A percentile compares a stretch with the other conserved stretches of the same genome.
Evolutionary conservation across 2,329 filamentous ascomycete species (phyloP).

Genomic region (Trichoderma breve): DNA sequence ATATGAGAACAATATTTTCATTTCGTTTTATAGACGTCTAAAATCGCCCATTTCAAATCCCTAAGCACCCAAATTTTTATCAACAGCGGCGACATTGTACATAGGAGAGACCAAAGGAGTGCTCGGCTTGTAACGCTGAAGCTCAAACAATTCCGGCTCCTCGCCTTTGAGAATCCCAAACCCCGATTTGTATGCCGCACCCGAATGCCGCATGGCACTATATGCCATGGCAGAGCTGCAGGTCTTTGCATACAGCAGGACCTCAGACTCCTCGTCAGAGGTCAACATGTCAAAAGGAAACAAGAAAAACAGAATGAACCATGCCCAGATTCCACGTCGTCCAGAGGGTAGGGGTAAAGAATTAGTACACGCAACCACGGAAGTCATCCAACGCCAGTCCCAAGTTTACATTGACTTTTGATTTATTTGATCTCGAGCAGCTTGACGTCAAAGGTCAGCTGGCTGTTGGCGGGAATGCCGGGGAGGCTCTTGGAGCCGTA

Average conservation of each 20-base stretch:
- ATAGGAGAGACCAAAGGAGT: constrained; percentile 21
- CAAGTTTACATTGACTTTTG: constrained; percentile 1
- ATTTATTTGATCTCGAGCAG: constrained; percentile 77
- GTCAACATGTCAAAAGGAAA: constrained; percentile 30
- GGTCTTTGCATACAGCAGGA: constrained; percentile 31
- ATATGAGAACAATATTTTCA: not conserved
- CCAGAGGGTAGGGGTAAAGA: not conserved
- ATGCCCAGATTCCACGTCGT: constrained; percentile 6
- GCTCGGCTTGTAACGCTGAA: constrained; percentile 47
- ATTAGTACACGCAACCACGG: constrained; percentile 20
- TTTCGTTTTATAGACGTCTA: constrained; percentile 22
- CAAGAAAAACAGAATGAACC: constrained; percentile 21
- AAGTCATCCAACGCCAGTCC: constrained; percentile 19
- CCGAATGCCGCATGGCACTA: not conserved
- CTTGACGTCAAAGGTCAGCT: constrained; percentile 89
- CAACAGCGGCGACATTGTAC: constrained; percentile 12
- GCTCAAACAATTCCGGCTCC: constrained; percentile 49
- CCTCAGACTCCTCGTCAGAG: constrained; percentile 47
- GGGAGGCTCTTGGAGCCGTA: constrained; percentile 83
- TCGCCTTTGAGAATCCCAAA: constrained; percentile 36
- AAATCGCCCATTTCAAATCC: constrained; percentile 14
- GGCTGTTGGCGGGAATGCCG: constrained; percentile 89
- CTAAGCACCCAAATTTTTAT: constrained; percentile 2
- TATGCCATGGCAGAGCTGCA: constrained; percentile 5
- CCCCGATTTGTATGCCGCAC: not conserved